Evolutionary conservation across 441 rosid species (phyloP).

Genomic region (Adansonia madagascariensis): DNA sequence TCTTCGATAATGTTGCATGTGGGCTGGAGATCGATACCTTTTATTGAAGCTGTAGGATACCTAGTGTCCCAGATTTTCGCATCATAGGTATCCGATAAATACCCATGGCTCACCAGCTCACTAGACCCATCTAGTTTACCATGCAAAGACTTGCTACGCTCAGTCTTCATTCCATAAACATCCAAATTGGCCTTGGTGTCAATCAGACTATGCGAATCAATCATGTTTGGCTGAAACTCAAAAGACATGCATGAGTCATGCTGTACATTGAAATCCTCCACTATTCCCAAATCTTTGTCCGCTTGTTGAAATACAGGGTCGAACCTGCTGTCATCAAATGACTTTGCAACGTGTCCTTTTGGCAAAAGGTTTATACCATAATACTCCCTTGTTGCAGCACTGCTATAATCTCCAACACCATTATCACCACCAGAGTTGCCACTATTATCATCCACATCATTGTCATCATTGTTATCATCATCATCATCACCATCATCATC

Average conservation of each 20-base stretch:
- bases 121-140: conserved; percentile 37
- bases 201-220: conserved; percentile 24
- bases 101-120: conserved; percentile 46
- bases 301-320: conserved; percentile 25
- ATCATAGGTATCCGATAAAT: conserved; percentile 55
- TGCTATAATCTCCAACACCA: conserved; percentile 33
- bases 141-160: conserved; percentile 36
- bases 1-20: conserved; percentile 62
- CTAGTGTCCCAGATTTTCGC: conserved; percentile 52
- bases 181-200: conserved; percentile 26
- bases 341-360: conserved; percentile 28
- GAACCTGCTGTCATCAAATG: conserved; percentile 25
- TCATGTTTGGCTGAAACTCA: conserved; percentile 37
- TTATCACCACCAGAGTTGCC: conserved; percentile 32
- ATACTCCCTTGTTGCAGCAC: conserved; percentile 35
- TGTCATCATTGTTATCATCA: conserved; percentile 20
- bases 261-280: conserved; percentile 32
- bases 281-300: conserved; percentile 13
- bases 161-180: conserved; percentile 35
- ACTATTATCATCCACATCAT: conserved; percentile 19
- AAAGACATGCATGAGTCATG: conserved; percentile 59
- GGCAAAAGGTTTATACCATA: conserved; percentile 35
- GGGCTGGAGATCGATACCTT: conserved; percentile 55
- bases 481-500: not conserved
- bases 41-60: conserved; percentile 33